Evolutionary conservation across 1,284 basidiomycete species (phyloP), one percentile per base, ranked within the genome.

Genomic region (Ceratobasidium papillatum): DNA sequence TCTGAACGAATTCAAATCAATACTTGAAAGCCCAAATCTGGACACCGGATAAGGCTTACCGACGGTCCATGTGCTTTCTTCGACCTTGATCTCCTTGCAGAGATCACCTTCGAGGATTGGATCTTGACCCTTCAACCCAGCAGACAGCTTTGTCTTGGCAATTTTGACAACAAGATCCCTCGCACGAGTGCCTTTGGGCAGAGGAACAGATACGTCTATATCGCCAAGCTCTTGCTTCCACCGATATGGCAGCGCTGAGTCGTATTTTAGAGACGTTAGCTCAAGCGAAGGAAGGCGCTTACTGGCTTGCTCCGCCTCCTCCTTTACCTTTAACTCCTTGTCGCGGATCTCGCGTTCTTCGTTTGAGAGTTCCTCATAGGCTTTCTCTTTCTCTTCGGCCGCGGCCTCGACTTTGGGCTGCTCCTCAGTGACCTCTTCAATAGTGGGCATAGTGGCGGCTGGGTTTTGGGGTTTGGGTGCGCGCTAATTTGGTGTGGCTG

Each of bases 1-100:
- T 95, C 95, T 96, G 78, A 38, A 62, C 17, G 68, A 5, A 14
- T 25, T 22, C 19, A 22, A 38, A 41, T 5, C 36, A 36, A 22
- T 22, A 59, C 69, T 25, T 61, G 19, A 51, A 65, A 54, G 52
- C 69, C n/a, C 11, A 59, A 11, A 41, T 4, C n/a, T 22, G 3
- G 9, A 41, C n/a, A 3, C 58, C 61, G 64, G 49, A 59, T 54
- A 12, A 43, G 0, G 85, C 90, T 75, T 78, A 96, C 96, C 92
- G 52, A 99, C 82, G 3, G 94, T 96, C 98, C 98, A 99, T 25
- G 96, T 98, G 77, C 95, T 98, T 72, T 99, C 98, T 76, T 99
- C 98, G 64, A 96, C 85, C 80, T 96, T 96, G 84, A 99, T 92
- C 75, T 96, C 95, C 79, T 93, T 92, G 83, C 94, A 96, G 32